Conservation (phyloP, 2,329 filamentous ascomycete genomes). For the Sodiomyces alkalinus region DNA sequence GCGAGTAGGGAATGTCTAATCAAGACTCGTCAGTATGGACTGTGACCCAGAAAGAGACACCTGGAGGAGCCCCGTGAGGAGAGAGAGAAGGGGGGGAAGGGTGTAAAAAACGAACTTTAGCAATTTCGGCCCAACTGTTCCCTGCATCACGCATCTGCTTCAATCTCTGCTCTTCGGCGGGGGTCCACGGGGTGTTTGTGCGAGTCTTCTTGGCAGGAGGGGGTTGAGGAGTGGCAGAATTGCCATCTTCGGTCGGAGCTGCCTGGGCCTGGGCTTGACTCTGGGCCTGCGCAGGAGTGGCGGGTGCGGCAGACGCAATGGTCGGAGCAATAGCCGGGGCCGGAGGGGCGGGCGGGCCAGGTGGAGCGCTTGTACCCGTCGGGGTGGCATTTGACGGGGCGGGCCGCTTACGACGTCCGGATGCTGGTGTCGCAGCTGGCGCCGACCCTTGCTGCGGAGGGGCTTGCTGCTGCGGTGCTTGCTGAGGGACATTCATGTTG, state of each 20-base stretch:
- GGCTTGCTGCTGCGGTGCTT: conserved; percentile 16
- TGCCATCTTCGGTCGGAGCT: conserved; percentile 15
- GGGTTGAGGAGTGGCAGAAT: conserved; percentile 18
- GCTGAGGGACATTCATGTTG: conserved; percentile 10
- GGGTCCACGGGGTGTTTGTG: conserved; percentile 98
- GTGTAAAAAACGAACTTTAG: conserved; percentile 52
- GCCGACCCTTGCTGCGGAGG: conserved; percentile 21
- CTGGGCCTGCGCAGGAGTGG: conserved; percentile 15
- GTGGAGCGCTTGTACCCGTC: conserved; percentile 14
- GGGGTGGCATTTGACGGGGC: conserved; percentile 15
- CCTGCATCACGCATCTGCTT: conserved; percentile 91
- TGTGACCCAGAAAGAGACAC: neutral
- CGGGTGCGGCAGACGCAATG: conserved; percentile 19
- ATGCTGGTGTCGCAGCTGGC: conserved; percentile 14
- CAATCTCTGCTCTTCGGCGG: conserved; percentile 78
- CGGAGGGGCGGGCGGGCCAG: conserved; percentile 18
- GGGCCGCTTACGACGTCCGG: conserved; percentile 25
- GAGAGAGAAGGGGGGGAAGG: neutral
- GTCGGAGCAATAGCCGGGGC: conserved; percentile 16
- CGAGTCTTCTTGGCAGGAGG: conserved; percentile 76
- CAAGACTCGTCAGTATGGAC: conserved; percentile 1
- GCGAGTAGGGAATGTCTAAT: conserved; percentile 72
- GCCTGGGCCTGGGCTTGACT: conserved; percentile 15
- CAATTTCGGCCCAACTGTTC: conserved; percentile 95
- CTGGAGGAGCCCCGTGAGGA: no score